Evolutionary conservation across 306 rosid genomes (phyloP), one percentile per base, ranked within the genome.

Genomic region (Bauhinia variegata): DNA sequence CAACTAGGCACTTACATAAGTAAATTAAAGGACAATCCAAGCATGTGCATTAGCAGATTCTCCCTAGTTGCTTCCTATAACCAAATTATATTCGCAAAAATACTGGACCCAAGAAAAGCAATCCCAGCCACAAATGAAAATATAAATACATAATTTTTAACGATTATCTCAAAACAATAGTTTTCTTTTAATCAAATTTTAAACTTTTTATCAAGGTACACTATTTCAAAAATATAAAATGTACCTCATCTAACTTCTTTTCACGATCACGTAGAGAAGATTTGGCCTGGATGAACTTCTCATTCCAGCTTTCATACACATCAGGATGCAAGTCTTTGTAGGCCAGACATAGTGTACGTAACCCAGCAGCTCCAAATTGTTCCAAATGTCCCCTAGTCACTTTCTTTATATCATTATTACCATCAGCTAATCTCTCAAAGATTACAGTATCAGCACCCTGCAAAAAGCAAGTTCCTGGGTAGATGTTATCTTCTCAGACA

Each of bases 371-470:
- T 75, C 98, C 95, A 75, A 88, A 88, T 33, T 78, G 79, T 73
- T 88, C 95, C 80, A 85, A 85, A 70, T 81, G 80, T 36, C 71
- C 83, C 84, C 91, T 80, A 37, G 88, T 76, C 60, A 83, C 79
- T 63, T 77, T 88, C 75, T 85, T 88, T 61, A 88, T 63, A 75
- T 82, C 80, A 28, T 70, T 74, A 71, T 74, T 81, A 52, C 83
- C 86, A 62, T 37, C 60, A 55, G 88, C 79, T 76, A 93, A 62
- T 78, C 98, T 86, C 87, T 93, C 98, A 11, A 75, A 89, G 84
- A 93, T 81, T 17, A 89, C 98, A 57, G 75, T 83, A 78, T 93
- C 98, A 56, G 98, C 98, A 73, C 98, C 98, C 98, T 93, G 85
- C 67, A 43, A 80, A 72, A 78, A 78, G 59, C 33, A 83, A 72